Evolutionary conservation across 2,329 filamentous ascomycete species (phyloP), one percentile per base, ranked within the genome.

Genomic region (Rachicladosporium sp.): DNA sequence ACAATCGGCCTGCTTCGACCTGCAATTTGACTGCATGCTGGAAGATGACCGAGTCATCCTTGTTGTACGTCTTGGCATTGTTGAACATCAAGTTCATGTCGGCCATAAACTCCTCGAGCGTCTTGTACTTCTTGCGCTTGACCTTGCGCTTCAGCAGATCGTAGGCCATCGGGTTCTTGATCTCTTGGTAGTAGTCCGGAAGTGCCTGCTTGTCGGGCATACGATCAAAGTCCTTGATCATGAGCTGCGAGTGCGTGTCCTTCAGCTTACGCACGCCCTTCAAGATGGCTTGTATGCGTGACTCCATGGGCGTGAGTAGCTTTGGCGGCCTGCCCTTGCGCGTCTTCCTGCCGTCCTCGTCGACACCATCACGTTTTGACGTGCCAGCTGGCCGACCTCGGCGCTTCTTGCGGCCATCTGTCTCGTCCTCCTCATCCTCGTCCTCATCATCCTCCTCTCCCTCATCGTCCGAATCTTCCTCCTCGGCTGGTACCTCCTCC

Each of bases 51-150:
- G 87, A 95, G 37, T 82, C 80, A 40, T 94, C 84, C 50, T 87
- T 76, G 54, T 98, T 95, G 66, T 91, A 96, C 15, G 70, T 59
- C 60, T 91, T 93, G 35, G 91, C 91, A 52, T 98, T 98, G 49
- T 91, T 80, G 60, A 95, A 96, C 86, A 98, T 95, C 46, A 88
- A 64, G 45, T 94, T 82, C 42, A 96, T 71, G 56, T 98, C 91
- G 32, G 74, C 74, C 68, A 96, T 77, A 49, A 87, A 84, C 47
- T 89, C 78, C 43, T 95, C 87, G 31, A 98, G 75, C 2, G 74
- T 77, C 43, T 77, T 74, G 58, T 96, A 98, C 74, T 94, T 93
- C 73, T 95, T 95, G 47, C 89, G 78, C 70, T 95, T 95, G 29
- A 84, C 79, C 63, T 94, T 95, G 58, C 79, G 81, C 69, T 87